Evolutionary conservation across 192 early-diverging fungal genomes (phyloP), one percentile per base, ranked within the genome.

Genomic region (Gorgonomyces haynaldii): DNA sequence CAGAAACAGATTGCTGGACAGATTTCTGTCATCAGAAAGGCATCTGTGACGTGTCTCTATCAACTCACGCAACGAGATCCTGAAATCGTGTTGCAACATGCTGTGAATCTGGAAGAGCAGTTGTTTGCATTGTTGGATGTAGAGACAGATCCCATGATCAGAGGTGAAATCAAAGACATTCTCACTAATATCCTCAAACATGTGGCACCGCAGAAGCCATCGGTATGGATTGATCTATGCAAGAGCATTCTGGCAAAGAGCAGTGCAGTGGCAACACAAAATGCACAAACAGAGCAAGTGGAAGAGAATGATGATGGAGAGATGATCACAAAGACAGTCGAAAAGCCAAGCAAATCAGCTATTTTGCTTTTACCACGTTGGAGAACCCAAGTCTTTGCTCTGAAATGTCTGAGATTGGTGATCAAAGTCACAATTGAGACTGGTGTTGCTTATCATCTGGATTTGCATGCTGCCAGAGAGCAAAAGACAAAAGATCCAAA

Each of bases 21-120:
- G 61, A 74, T 54, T 35, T 81, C 45, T 60, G 64, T 76, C 24
- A 62, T 84, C 10, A 74, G 88, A 37, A 83, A 82, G 42, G 80
- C 81, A 0, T 79, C 85, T 10, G 70, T 88, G 22, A 86, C 89
- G 1, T 88, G 89, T 55, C 60, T 92, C 35, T 86, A 89, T 50
- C 89, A 92, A 52, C 62, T 90, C 13, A 81, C 83, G 0, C 83
- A 88, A 46, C 64, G 82, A 3, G 72, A 85, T 73, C 77, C 85
- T 12, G 76, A 70, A 19, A 21, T 70, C 20, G 83, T 92, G 0
- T 76, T 89, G 52, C 65, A 72, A 23, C 61, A 70, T 12, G 74
- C 73, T 4, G 72, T 80, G 4, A 64, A 62, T 30, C 54, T 87
- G 1, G 89, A 89, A 37, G 80, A 84, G 38, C 80, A 87, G 57